phyloP scores from a whole-genome alignment of 2,329 filamentous ascomycete genomes.

The Pseudogymnoascus sp. region DNA sequence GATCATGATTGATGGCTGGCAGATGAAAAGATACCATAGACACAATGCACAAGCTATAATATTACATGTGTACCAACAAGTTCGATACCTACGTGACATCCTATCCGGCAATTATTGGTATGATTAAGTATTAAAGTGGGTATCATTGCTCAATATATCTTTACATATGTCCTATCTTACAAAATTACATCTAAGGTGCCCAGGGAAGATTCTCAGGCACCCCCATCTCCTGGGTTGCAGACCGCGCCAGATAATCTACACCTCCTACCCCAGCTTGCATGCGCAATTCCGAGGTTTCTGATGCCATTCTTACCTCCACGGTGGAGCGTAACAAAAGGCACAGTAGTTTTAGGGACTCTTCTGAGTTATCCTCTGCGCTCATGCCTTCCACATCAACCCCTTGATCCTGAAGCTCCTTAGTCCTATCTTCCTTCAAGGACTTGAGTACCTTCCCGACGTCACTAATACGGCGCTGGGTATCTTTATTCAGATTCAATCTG shows the following conservation, averaged over 20 bases:
- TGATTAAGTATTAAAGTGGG: neutral
- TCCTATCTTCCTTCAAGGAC: slow-evolving; percentile 31
- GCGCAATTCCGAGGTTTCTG: slow-evolving; percentile 10
- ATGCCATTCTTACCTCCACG: slow-evolving; percentile 14
- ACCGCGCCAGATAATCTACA: slow-evolving; percentile 11
- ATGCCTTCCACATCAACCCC: slow-evolving; percentile 25
- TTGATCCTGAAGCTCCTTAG: slow-evolving; percentile 20
- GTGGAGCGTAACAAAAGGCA: slow-evolving; percentile 25
- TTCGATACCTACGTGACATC: neutral
- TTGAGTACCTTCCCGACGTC: slow-evolving; percentile 39
- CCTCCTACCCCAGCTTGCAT: slow-evolving; percentile 5
- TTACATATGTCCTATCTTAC: slow-evolving; percentile 4
- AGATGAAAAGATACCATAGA: neutral
- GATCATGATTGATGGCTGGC: slow-evolving; percentile 51
- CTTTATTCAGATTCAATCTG: slow-evolving; percentile 33
- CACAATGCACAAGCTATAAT: neutral
- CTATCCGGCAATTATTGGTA: neutral
- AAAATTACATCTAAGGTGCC: slow-evolving; percentile 14
- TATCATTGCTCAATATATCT: slow-evolving; percentile 7
- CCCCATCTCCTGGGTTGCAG: slow-evolving; percentile 22
- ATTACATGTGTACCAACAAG: neutral
- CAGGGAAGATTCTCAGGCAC: slow-evolving; percentile 21
- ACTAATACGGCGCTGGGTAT: slow-evolving; percentile 37
- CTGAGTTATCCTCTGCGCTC: slow-evolving; percentile 21
- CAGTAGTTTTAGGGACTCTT: slow-evolving; percentile 27